Evolutionary conservation across 2,329 filamentous ascomycete genomes (phyloP).

Genomic region (Dendrostoma leiphaemia): DNA sequence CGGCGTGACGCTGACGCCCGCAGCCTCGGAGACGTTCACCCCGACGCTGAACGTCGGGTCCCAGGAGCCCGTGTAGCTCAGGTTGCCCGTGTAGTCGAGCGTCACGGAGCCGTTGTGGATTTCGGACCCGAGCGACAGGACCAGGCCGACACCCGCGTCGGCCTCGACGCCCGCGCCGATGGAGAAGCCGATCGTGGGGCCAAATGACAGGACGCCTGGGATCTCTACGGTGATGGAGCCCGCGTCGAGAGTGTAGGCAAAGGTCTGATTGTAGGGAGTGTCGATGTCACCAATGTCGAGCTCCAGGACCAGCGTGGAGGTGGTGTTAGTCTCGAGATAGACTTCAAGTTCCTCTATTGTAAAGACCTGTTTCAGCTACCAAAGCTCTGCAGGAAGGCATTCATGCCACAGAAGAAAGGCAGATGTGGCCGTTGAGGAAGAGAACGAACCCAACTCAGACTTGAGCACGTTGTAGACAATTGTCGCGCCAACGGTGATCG

Average conservation of each 20-base stretch:
- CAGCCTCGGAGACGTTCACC: constrained; percentile 22
- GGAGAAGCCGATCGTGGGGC: constrained; percentile 32
- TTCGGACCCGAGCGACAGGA: constrained; percentile 19
- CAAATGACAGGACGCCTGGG: constrained; percentile 35
- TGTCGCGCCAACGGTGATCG: constrained; percentile 39
- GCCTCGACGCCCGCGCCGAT: constrained; percentile 35
- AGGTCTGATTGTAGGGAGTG: constrained; percentile 30
- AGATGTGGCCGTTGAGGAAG: not conserved
- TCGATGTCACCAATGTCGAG: constrained; percentile 30
- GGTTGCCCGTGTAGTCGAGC: constrained; percentile 27
- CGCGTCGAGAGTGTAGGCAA: constrained; percentile 36
- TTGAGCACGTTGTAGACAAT: constrained; percentile 37
- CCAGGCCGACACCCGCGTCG: constrained; percentile 25
- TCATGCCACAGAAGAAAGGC: too few species aligned
- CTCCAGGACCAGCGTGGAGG: constrained; percentile 35
- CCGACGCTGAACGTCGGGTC: constrained; percentile 19
- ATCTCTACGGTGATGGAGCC: constrained; percentile 37
- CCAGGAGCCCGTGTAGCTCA: constrained; percentile 19
- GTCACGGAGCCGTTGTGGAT: constrained; percentile 26
- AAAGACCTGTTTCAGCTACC: too few species aligned
- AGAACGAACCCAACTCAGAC: constrained; percentile 7
- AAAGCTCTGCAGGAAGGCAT: too few species aligned
- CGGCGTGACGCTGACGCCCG: constrained; percentile 22
- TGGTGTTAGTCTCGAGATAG: constrained; percentile 39
- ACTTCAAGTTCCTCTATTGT: constrained; percentile 36